These are phyloP conservation scores for Pseudozyma hubeiensis DNA, from an alignment of 1,284 basidiomycete genomes.

Conservation along the genomic window DNA sequence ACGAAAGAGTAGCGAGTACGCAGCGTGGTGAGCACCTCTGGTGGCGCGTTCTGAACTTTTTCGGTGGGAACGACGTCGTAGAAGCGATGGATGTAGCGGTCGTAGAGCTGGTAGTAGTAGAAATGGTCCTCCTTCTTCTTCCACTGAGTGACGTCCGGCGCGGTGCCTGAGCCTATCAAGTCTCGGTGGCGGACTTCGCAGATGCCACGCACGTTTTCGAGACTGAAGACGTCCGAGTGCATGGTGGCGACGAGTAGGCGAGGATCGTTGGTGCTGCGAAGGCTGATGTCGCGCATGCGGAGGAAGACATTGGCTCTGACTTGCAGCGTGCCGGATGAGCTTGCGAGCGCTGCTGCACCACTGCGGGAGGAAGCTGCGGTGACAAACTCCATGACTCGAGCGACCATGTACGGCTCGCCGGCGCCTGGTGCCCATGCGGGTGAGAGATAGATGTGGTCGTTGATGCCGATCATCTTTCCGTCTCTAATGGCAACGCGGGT, in stretches of 20 bases:
- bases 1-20: constrained; percentile 91
- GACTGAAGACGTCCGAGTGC: constrained; percentile 92
- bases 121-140: constrained; percentile 93
- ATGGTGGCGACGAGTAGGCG: constrained; percentile 91
- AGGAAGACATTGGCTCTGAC: constrained; percentile 93
- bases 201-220: constrained; percentile 87
- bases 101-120: constrained; percentile 92
- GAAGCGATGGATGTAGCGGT: constrained; percentile 97
- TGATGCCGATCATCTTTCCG: constrained; percentile 60
- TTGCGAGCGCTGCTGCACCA: constrained; percentile 76
- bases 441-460: constrained; percentile 93
- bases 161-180: constrained; percentile 76
- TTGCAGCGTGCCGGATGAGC: constrained; percentile 64
- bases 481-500: constrained; percentile 55
- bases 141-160: constrained; percentile 87
- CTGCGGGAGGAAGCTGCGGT: constrained; percentile 78
- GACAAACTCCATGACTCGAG: constrained; percentile 94
- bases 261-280: constrained; percentile 84
- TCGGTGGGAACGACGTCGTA: constrained; percentile 92
- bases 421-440: constrained; percentile 89
- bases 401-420: constrained; percentile 87
- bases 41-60: constrained; percentile 80
- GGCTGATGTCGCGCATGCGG: constrained; percentile 86
- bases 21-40: constrained; percentile 71
- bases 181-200: constrained; percentile 93